These are phyloP conservation scores for Naganishia liquefaciens DNA, from an alignment of 1,284 basidiomycete species.

Conservation along the genomic window DNA sequence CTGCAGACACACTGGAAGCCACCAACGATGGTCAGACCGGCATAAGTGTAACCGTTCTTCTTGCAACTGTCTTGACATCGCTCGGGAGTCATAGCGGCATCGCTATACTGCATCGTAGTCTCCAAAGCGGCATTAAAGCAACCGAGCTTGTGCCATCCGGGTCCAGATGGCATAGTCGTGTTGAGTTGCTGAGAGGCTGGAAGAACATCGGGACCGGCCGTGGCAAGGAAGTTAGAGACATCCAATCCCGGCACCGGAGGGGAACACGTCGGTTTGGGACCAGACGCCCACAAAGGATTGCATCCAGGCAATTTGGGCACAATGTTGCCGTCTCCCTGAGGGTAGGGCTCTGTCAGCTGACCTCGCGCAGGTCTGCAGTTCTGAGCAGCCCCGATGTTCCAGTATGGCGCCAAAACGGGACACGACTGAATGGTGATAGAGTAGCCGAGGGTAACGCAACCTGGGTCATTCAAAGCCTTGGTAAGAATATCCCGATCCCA, in stretches of 20 bases:
- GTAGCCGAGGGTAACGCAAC: conserved; percentile 36
- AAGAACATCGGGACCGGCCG: conserved; percentile 37
- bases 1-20: conserved; percentile 7
- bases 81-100: conserved; percentile 33
- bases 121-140: conserved; percentile 35
- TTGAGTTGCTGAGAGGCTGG: conserved; percentile 31
- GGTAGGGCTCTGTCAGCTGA: conserved; percentile 37
- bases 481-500: conserved; percentile 44
- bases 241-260: conserved; percentile 33
- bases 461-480: conserved; percentile 39
- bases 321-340: conserved; percentile 37
- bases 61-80: conserved; percentile 37
- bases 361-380: conserved; percentile 41
- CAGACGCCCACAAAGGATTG: conserved; percentile 42
- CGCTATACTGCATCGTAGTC: conserved; percentile 18
- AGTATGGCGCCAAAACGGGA: conserved; percentile 37
- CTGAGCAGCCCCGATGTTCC: conserved; percentile 30
- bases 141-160: conserved; percentile 39
- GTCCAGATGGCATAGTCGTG: conserved; percentile 31
- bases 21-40: conserved; percentile 14
- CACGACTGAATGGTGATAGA: conserved; percentile 38
- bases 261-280: conserved; percentile 33
- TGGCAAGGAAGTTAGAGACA: conserved; percentile 36
- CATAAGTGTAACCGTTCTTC: conserved; percentile 36
- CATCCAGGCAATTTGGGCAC: conserved; percentile 44